Conservation (phyloP, 169 alveolate genomes). For the Cyclospora cayetanensis region DNA sequence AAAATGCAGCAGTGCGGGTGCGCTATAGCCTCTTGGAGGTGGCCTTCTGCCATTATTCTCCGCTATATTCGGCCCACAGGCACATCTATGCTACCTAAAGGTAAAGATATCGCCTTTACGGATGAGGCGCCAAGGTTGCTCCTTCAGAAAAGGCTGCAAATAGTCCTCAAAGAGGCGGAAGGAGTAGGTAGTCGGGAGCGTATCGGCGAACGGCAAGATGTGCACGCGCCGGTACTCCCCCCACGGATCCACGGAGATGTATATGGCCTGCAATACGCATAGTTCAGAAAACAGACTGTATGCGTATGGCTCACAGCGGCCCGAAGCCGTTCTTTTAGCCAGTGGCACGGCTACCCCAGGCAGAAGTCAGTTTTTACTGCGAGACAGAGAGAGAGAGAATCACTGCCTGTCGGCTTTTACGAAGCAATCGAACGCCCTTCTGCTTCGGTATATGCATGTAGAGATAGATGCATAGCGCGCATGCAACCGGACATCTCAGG, state of each 20-base stretch:
- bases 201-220: constrained; percentile 80
- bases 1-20: too few species aligned
- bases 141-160: constrained; percentile 77
- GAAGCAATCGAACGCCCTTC: too few species aligned
- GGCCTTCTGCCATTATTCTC: too few species aligned
- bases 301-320: background rate
- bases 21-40: too few species aligned
- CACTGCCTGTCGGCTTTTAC: too few species aligned
- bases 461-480: too few species aligned
- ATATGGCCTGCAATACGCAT: constrained; percentile 76
- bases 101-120: constrained; percentile 77
- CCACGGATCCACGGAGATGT: constrained; percentile 80
- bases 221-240: constrained; percentile 78
- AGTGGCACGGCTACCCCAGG: background rate
- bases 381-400: too few species aligned
- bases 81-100: too few species aligned
- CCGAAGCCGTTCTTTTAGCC: background rate
- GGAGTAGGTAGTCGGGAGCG: constrained; percentile 79
- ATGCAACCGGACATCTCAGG: too few species aligned
- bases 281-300: too few species aligned
- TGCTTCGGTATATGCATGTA: too few species aligned
- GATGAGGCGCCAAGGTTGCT: constrained; percentile 72
- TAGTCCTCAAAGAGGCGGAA: constrained; percentile 79
- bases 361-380: background rate
- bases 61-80: too few species aligned